phyloP scores from a whole-genome alignment of 345 rosid genomes.

The Laguncularia racemosa region DNA sequence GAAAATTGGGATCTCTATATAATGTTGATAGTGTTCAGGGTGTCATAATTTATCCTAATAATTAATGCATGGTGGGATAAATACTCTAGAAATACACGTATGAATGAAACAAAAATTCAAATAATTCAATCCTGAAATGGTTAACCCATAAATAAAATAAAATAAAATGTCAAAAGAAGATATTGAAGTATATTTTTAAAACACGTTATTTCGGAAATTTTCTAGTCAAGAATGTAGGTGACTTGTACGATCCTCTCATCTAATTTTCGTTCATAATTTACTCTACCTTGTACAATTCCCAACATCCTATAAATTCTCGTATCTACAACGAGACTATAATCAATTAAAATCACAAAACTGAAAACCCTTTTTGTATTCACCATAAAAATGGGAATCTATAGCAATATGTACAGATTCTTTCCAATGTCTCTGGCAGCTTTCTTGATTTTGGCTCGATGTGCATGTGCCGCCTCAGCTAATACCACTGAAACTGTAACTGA shows the following conservation, averaged over 20 bases:
- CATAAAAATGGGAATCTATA: not conserved
- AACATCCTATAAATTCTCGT: not conserved
- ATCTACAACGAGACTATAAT: no score
- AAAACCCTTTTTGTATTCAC: not conserved
- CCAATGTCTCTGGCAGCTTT: not conserved
- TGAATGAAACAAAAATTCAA: no score
- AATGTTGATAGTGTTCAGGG: no score
- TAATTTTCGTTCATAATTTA: not conserved
- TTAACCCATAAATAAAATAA: no score
- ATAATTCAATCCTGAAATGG: no score
- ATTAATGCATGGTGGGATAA: no score
- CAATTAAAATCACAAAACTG: not conserved
- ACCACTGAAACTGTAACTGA: constrained; percentile 3
- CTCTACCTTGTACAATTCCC: no score
- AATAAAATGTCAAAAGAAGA: no score
- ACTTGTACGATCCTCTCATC: constrained; percentile 3
- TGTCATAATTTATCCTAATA: no score
- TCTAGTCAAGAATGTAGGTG: constrained; percentile 9
- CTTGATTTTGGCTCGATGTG: not conserved
- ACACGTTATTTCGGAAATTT: not conserved
- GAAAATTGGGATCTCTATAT: no score
- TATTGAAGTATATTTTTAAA: not conserved
- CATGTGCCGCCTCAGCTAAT: not conserved
- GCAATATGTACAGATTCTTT: not conserved
- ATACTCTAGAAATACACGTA: no score